phyloP scores from a whole-genome alignment of 768 basidiomycete species.

The Lepiota brunneoincarnata region DNA sequence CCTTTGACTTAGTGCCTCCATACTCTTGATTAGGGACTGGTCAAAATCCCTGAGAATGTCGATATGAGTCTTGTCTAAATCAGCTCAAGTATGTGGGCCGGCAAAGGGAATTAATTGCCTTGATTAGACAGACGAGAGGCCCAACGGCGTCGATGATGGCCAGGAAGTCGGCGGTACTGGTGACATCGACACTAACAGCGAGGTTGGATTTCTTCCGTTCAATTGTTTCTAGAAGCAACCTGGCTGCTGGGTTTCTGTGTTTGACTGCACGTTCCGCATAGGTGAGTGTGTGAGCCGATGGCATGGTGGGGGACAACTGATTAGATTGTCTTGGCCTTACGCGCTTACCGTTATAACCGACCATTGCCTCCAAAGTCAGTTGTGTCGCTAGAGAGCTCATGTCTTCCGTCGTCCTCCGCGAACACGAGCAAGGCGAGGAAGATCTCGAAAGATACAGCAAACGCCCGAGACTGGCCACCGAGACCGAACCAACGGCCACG shows the following conservation, averaged over 20 bases:
- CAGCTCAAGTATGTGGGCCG: constrained; percentile 19
- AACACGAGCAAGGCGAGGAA: constrained; percentile 51
- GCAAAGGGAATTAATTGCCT: constrained; percentile 50
- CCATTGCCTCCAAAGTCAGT: too few species aligned
- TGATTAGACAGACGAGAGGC: constrained; percentile 89
- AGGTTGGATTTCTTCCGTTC: constrained; percentile 88
- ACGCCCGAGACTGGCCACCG: constrained; percentile 36
- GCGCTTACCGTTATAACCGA: constrained; percentile 15
- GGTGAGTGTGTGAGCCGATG: constrained; percentile 42
- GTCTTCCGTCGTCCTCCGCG: constrained; percentile 38
- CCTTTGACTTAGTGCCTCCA: constrained; percentile 69
- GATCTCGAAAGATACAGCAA: constrained; percentile 43
- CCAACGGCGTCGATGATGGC: constrained; percentile 87
- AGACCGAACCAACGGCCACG: constrained; percentile 11
- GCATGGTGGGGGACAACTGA: constrained; percentile 19
- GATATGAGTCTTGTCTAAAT: constrained; percentile 78
- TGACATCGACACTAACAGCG: constrained; percentile 95
- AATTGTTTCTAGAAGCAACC: constrained; percentile 74
- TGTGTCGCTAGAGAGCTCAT: constrained; percentile 20
- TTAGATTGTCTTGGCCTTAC: not conserved
- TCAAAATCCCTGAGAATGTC: constrained; percentile 96
- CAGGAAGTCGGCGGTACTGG: constrained; percentile 72
- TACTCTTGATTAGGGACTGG: constrained; percentile 57
- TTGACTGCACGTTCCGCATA: constrained; percentile 60
- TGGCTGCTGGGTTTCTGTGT: constrained; percentile 75